Conservation (phyloP, 306 rosid genomes). For the Ormosia semicastrata region DNA sequence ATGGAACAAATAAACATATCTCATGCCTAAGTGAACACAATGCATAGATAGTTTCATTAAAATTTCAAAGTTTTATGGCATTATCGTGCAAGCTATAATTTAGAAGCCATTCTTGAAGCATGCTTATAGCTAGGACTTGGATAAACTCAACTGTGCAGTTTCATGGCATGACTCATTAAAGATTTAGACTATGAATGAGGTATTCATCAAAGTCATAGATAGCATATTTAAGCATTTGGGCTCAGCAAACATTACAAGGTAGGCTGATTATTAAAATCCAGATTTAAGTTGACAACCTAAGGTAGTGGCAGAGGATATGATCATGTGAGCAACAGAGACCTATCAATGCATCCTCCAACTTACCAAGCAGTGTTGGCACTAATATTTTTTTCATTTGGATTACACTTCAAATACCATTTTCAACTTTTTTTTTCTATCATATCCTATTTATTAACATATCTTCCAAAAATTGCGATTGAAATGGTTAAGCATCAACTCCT, state of each 20-base stretch:
- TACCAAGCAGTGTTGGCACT: neutral
- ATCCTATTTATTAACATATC: neutral
- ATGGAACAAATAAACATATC: constrained; percentile 5
- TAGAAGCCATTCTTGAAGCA: neutral
- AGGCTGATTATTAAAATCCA: neutral
- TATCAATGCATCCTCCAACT: neutral
- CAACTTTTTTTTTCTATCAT: neutral
- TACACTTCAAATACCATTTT: neutral
- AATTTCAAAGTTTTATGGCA: neutral
- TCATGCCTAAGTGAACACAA: neutral
- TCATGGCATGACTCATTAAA: neutral
- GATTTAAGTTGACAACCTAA: neutral
- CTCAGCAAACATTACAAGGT: neutral
- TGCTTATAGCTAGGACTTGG: neutral
- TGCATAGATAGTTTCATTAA: neutral
- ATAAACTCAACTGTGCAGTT: neutral
- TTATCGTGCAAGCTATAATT: neutral
- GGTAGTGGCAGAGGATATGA: neutral
- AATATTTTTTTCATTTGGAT: neutral
- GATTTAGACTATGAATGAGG: neutral
- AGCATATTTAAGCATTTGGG: neutral
- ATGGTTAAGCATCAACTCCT: neutral
- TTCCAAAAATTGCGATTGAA: neutral
- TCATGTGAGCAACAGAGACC: neutral
- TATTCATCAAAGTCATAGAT: neutral